Base-by-base conservation (phyloP, 768 basidiomycete species). In the Boletus insuetus region DNA sequence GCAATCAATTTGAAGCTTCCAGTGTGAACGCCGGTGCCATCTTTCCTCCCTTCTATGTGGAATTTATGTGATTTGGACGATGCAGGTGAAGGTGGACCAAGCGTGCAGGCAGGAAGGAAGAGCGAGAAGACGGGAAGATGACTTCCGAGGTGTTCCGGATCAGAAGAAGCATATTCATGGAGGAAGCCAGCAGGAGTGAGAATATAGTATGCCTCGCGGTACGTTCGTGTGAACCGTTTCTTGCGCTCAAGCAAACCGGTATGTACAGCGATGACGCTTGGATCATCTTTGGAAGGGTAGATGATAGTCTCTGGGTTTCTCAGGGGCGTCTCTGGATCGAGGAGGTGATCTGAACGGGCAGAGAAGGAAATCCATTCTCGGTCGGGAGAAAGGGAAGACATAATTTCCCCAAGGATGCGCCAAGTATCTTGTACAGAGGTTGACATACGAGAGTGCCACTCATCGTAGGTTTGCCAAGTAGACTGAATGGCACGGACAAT, bases 321-420 rank as follows among this genome's bases (percentile, higher is more conserved):
- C 16, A 98, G 78, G 3, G 96, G 96, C 0, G 96, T 99, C 64
- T 98, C 95, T 1, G 96, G 96, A 71, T 99, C 94, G 47, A 99
- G 81, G 16, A 99, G 83, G 71, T 98, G 96, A 68, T 98, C 96
- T 17, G 86, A 86, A 24, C 96, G 82, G 0, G 94, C 94, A 1
- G 91, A 87, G 72, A 99, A 98, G 7, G 91, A 82, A 59, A 98
- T 91, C 96, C 96, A 99, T 70, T 99, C 97, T 51, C 86, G 76
- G 62, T 95, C 93, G 0, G 94, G 87, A 20, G 87, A 83, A 35
- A 98, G 80, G 9, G 86, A 78, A 29, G 84, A 81, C 83, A 98
- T 90, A 61, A 85, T 78, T 34, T 78, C 74, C 24, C 89, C 84
- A 53, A 98, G 82, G 2, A 70, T 68, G 49, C 80, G 78, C 80